These are phyloP conservation scores for Pestalotiopsis sp. DNA, from an alignment of 2,329 filamentous ascomycete species.

Conservation along the genomic window DNA sequence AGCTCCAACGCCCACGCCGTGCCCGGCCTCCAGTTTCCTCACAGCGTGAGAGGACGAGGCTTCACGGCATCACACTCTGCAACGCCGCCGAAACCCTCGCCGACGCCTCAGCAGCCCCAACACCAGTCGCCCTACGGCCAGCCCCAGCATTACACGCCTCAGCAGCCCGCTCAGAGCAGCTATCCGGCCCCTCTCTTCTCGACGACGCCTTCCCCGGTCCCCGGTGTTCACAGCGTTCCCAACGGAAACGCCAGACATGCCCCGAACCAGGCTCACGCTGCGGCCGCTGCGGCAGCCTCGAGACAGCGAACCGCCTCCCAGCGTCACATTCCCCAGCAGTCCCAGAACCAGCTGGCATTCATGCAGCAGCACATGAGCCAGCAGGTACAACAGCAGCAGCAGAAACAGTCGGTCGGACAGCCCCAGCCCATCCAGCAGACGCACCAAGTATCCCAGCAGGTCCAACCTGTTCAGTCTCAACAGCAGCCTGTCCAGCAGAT, in stretches of 20 bases:
- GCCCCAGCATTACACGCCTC: constrained; percentile 53
- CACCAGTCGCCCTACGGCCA: constrained; percentile 61
- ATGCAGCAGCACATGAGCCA: constrained; percentile 36
- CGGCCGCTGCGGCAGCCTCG: constrained; percentile 30
- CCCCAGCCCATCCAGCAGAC: constrained; percentile 29
- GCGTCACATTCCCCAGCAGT: constrained; percentile 36
- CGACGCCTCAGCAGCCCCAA: constrained; percentile 43
- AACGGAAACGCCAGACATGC: constrained; percentile 49
- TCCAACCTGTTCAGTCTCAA: constrained; percentile 27
- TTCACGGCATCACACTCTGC: constrained; percentile 51
- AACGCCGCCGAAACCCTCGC: constrained; percentile 57
- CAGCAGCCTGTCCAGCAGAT: constrained; percentile 28
- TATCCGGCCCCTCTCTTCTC: constrained; percentile 59
- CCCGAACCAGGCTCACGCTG: constrained; percentile 46
- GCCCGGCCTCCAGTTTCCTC: constrained; percentile 51
- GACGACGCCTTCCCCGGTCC: constrained; percentile 48
- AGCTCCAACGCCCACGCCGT: constrained; percentile 46
- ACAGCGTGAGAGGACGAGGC: constrained; percentile 46
- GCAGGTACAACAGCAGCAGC: constrained; percentile 30
- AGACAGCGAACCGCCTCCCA: constrained; percentile 35
- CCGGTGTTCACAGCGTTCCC: constrained; percentile 50
- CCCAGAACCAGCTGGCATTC: constrained; percentile 31
- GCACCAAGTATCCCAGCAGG: constrained; percentile 28
- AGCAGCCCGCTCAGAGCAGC: constrained; percentile 48
- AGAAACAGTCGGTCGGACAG: constrained; percentile 30